Conservation (phyloP, 768 basidiomycete genomes). For the Hygrocybe punicea region DNA sequence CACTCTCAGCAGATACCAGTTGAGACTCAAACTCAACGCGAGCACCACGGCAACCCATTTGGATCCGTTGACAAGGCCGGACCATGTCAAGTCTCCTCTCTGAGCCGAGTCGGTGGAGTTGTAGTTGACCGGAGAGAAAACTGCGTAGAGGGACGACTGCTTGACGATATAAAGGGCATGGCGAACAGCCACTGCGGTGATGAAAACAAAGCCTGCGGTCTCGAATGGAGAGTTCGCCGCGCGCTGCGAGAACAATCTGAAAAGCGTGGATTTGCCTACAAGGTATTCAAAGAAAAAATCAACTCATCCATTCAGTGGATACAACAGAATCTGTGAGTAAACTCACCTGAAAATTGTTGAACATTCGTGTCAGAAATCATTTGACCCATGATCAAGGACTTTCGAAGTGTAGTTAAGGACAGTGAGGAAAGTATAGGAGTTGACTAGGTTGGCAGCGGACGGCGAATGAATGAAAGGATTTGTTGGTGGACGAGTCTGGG, state of each 20-base stretch:
- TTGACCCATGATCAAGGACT: too few species aligned
- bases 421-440: too few species aligned
- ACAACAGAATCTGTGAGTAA: too few species aligned
- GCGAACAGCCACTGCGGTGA: neutral
- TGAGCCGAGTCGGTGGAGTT: neutral
- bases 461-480: too few species aligned
- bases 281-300: too few species aligned
- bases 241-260: neutral
- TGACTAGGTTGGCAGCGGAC: too few species aligned
- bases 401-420: too few species aligned
- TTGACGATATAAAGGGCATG: neutral
- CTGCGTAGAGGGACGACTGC: neutral
- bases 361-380: too few species aligned
- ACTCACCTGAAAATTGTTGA: too few species aligned
- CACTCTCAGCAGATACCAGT: slow-evolving; percentile 88
- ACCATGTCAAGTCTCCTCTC: neutral
- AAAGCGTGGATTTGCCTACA: too few species aligned
- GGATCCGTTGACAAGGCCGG: slow-evolving; percentile 34
- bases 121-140: neutral
- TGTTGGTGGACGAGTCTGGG: too few species aligned
- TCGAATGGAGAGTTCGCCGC: neutral
- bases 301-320: too few species aligned
- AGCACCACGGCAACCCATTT: slow-evolving; percentile 94
- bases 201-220: neutral
- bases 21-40: slow-evolving; percentile 80